Base-by-base conservation (phyloP, 306 rosid species). In the Cercis canadensis region DNA sequence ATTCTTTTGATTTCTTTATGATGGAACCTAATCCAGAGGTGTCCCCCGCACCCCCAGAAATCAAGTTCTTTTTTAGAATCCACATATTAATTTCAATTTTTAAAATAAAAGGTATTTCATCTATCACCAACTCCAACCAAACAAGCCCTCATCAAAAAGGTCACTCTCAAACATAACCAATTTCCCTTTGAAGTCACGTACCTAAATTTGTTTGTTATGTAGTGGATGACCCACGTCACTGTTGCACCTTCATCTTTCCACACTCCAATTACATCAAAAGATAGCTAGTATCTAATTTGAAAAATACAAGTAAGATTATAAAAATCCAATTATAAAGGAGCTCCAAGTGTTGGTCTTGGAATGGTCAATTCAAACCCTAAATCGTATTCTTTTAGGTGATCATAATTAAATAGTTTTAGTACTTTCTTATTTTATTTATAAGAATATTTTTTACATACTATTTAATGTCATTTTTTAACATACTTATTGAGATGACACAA, bases 211-310 rank as follows among this genome's bases (percentile, higher is more conserved):
- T 54, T 57, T 36, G 64, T 72, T 67, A 75, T 31, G 1, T 12
- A 37, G 32, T 9, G 60, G 37, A 34, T 44, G 71, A 69, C 85
- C 75, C 70, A 65, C 67, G 52, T 61, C 61, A 19, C 33, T 73
- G 31, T 65, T 59, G 64, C 55, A 37, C 72, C 44, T 45, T 61
- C 14, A 36, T 54, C 62, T 41, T 45, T 73, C 41, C 78, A 32
- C 52, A 40, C 74, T 71, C 58, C 78, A 58, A 54, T 78, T 65
- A 64, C 43, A 50, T 50, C 55, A 4, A 52, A 62, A 40, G 55
- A 16, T 31, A 49, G 6, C 45, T 16, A 37, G 19, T 21, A 49
- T 33, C 5, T 52, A 39, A 31, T 60, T 14, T 50, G 8, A 19
- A 32, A 15, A 53, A 54, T n/a, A n/a, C n/a, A n/a, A n/a, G n/a